Conservation (phyloP, 345 rosid genomes). For the Syzygium aromaticum region DNA sequence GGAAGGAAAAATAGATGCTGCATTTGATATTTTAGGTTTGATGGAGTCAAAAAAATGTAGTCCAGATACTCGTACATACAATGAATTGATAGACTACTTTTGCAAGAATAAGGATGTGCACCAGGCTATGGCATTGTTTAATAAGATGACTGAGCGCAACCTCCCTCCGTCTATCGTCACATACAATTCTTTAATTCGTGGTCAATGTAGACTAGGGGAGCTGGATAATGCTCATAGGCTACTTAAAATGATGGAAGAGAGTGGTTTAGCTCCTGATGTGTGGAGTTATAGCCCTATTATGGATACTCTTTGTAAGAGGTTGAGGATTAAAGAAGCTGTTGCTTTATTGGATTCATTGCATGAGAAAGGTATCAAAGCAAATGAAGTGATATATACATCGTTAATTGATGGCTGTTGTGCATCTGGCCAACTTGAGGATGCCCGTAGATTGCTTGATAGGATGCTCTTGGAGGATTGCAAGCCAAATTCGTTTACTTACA, state of each 20-base stretch:
- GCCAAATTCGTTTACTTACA: conserved; percentile 61
- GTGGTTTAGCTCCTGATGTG: conserved; percentile 57
- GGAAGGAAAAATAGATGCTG: conserved; percentile 51
- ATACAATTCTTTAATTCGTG: conserved; percentile 65
- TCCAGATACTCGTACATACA: conserved; percentile 75
- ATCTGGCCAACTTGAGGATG: conserved; percentile 45
- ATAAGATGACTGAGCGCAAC: conserved; percentile 44
- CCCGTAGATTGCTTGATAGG: conserved; percentile 39
- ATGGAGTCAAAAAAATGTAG: conserved; percentile 49
- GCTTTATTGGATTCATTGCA: conserved; percentile 58
- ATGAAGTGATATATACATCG: conserved; percentile 77
- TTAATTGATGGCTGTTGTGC: conserved; percentile 84
- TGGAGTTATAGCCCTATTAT: conserved; percentile 64
- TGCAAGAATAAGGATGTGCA: conserved; percentile 63
- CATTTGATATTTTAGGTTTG: conserved; percentile 52
- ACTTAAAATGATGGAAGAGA: conserved; percentile 54
- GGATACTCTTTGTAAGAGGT: conserved; percentile 60
- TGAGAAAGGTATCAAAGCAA: conserved; percentile 51
- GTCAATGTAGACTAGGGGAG: conserved; percentile 66
- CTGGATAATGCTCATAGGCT: conserved; percentile 64
- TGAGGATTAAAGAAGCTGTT: conserved; percentile 62
- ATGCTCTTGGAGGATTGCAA: conserved; percentile 51
- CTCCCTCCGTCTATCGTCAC: conserved; percentile 50
- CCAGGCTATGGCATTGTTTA: conserved; percentile 66
- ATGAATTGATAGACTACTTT: conserved; percentile 69